phyloP scores from a whole-genome alignment of 2,329 filamentous ascomycete genomes.

The Aureobasidium sp. region DNA sequence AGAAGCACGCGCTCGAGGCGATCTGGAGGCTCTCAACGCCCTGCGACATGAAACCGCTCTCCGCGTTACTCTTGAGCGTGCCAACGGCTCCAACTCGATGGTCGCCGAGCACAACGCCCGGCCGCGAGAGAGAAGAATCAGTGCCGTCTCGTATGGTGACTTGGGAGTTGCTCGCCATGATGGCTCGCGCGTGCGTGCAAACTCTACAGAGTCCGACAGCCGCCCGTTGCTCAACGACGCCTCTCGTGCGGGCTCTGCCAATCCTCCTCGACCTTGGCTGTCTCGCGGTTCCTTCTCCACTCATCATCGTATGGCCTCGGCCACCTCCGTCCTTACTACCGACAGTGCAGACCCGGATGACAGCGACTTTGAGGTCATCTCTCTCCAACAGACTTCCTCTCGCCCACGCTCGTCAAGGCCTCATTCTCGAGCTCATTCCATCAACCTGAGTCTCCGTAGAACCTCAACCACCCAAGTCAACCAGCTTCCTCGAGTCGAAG shows the following conservation, averaged over 20 bases:
- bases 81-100: slow-evolving; percentile 33
- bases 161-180: slow-evolving; percentile 69
- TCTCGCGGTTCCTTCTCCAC: slow-evolving; percentile 22
- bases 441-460: slow-evolving; percentile 11
- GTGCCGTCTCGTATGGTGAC: slow-evolving; percentile 67
- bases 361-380: slow-evolving; percentile 36
- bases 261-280: slow-evolving; percentile 22
- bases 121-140: slow-evolving; percentile 57
- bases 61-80: slow-evolving; percentile 36
- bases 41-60: slow-evolving; percentile 49
- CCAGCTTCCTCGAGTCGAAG: slow-evolving; percentile 16
- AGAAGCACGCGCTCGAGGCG: slow-evolving; percentile 64
- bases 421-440: slow-evolving; percentile 19
- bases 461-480: neutral
- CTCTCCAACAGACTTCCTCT: slow-evolving; percentile 31
- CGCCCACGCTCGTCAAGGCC: slow-evolving; percentile 13
- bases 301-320: slow-evolving; percentile 36
- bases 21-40: slow-evolving; percentile 58
- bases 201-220: slow-evolving; percentile 63
- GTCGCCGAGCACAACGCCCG: slow-evolving; percentile 53
- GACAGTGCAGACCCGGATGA: slow-evolving; percentile 31
- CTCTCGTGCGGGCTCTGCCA: slow-evolving; percentile 47
- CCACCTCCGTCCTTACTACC: slow-evolving; percentile 32
- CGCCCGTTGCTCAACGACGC: slow-evolving; percentile 63
- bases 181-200: slow-evolving; percentile 64